Percentiles rank a stretch among this genome's conserved stretches.
Evolutionary conservation across 805 yeast species (phyloP).

Genomic region (Wickerhamiella allomyrinae): DNA sequence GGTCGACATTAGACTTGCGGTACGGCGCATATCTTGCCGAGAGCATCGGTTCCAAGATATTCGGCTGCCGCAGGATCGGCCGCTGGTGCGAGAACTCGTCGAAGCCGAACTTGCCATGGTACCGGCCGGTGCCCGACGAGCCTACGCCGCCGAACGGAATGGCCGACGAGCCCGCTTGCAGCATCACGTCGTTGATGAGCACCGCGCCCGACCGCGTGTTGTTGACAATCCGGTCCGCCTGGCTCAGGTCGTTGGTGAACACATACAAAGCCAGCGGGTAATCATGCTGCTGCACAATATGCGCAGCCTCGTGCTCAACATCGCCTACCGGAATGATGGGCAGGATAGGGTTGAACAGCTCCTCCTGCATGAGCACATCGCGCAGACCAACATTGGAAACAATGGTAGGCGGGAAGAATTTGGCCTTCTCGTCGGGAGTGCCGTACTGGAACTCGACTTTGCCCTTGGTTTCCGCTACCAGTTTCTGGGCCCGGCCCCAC

Average conservation of each 20-base stretch:
- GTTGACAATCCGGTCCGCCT: constrained; percentile 35
- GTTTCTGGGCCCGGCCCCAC: constrained; percentile 32
- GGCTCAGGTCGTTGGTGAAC: constrained; percentile 36
- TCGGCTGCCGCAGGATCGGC: constrained; percentile 48
- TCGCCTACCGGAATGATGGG: constrained; percentile 48
- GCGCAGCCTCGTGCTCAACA: constrained; percentile 17
- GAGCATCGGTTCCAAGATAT: constrained; percentile 45
- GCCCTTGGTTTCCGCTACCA: constrained; percentile 27
- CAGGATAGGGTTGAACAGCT: constrained; percentile 73
- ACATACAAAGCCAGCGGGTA: constrained; percentile 74
- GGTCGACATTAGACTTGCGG: constrained; percentile 23
- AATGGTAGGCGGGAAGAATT: constrained; percentile 60
- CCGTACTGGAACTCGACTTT: constrained; percentile 20
- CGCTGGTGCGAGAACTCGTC: constrained; percentile 68
- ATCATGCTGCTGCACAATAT: constrained; percentile 35
- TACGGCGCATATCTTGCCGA: constrained; percentile 58
- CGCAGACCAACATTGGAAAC: constrained; percentile 46
- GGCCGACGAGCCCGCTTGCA: constrained; percentile 52
- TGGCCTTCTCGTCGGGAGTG: constrained; percentile 23
- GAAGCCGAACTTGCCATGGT: constrained; percentile 62
- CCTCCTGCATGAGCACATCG: constrained; percentile 61
- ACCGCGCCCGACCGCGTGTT: constrained; percentile 60
- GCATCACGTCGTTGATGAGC: constrained; percentile 51
- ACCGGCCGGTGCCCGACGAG: constrained; percentile 63
- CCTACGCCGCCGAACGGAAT: constrained; percentile 94